Evolutionary conservation across 2,329 filamentous ascomycete species (phyloP).

Genomic region (Paraphoma sp.): DNA sequence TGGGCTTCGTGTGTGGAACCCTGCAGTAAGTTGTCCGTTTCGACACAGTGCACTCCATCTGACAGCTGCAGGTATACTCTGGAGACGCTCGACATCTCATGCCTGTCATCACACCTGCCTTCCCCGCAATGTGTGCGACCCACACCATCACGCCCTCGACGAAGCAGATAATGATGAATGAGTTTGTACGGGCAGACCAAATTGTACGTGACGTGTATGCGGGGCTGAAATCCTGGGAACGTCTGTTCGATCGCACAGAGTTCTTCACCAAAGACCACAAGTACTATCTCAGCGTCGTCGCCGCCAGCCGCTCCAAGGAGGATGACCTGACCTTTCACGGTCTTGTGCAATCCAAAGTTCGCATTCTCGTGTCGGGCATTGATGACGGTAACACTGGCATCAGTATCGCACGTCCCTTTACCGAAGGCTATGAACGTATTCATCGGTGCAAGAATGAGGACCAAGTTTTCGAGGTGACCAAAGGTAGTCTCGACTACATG

Average conservation of each 20-base stretch:
- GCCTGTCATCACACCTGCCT: slow-evolving; percentile 97
- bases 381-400: slow-evolving; percentile 79
- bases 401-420: slow-evolving; percentile 85
- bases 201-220: slow-evolving; percentile 81
- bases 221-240: slow-evolving; percentile 81
- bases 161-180: slow-evolving; percentile 80
- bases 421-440: slow-evolving; percentile 86
- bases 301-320: slow-evolving; percentile 82
- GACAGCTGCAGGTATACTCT: slow-evolving; percentile 68
- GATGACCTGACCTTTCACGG: slow-evolving; percentile 88
- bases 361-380: slow-evolving; percentile 81
- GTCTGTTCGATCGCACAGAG: slow-evolving; percentile 85
- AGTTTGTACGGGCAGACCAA: slow-evolving; percentile 78
- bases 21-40: slow-evolving; percentile 64
- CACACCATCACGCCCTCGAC: slow-evolving; percentile 92
- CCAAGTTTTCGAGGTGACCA: slow-evolving; percentile 67
- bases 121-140: slow-evolving; percentile 96
- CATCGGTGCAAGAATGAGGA: slow-evolving; percentile 72
- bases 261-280: slow-evolving; percentile 96
- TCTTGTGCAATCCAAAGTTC: slow-evolving; percentile 90
- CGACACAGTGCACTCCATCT: slow-evolving; percentile 15
- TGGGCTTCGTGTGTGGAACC: slow-evolving; percentile 92
- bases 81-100: slow-evolving; percentile 87
- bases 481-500: slow-evolving; percentile 68
- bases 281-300: slow-evolving; percentile 90